Evolutionary conservation across 805 yeast species (phyloP), one percentile per base, ranked within the genome.

Genomic region (Saturnispora hagleri): DNA sequence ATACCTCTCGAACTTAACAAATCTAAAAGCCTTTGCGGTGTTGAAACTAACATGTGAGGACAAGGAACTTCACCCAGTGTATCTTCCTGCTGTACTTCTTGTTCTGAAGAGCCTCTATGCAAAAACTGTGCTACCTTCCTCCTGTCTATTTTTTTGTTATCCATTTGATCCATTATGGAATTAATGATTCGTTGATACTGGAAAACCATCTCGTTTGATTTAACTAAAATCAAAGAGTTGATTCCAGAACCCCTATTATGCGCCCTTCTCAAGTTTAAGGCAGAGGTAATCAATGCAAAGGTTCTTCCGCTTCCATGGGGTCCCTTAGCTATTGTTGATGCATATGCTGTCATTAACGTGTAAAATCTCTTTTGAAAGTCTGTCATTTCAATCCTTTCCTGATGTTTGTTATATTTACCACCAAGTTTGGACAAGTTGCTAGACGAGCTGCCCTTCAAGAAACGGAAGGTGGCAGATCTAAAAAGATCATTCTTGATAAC

Each of bases 21-120:
- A 53, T 69, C 73, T 13, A 69, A 49, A n/a, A 69, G 48, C 53
- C 72, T 59, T 22, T 63, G 70, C 3, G 73, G 72, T 0, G 73
- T 69, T 1, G 68, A 22, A 2, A 69, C 65, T 18, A 69, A 38
- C 10, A 68, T 53, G 49, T 66, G 68, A 2, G 72, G 72, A 5
- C 57, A 51, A 18, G 61, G 62, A 18, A 18, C 20, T 7, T 58
- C 58, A 1, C 58, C 58, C 5, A 65, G 47, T 5, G 49, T 42
- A 20, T 51, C 56, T 38, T 63, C 62, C 51, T 66, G 70, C 15
- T 49, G 22, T 7, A 42, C 4, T 51, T 67, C 70, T 18, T 55
- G 58, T 7, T 51, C 58, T 3, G 53, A 54, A 18, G 57, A 55
- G 1, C 64, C 57, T 47, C 72, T 59, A 43, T 62, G 65, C 33